Evolutionary conservation across 106 monocot genomes (phyloP).

Genomic region (Dactylorhiza incarnata): DNA sequence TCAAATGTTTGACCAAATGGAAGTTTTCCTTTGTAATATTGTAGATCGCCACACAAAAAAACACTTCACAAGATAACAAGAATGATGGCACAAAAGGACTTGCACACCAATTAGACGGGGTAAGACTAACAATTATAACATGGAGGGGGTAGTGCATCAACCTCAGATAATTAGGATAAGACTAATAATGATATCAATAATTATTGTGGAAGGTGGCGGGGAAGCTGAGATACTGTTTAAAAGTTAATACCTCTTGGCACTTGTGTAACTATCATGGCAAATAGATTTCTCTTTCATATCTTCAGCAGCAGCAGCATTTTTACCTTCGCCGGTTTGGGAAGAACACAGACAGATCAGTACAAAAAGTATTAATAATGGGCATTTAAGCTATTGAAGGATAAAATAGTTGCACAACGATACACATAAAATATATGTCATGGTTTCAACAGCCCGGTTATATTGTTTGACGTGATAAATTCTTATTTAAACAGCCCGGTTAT

Average conservation of each 20-base stretch:
- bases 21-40: no score
- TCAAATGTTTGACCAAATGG: no score
- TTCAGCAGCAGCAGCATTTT: conserved; percentile 45
- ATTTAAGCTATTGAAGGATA: no score
- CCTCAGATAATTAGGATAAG: not conserved
- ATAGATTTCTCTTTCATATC: conserved; percentile 28
- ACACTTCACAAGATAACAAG: no score
- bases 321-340: conserved; percentile 28
- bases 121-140: not conserved
- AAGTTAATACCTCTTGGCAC: conserved; percentile 30
- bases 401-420: no score
- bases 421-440: no score
- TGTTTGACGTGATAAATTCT: no score
- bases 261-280: conserved; percentile 21
- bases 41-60: no score
- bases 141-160: not conserved
- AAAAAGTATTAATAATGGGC: no score
- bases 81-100: not conserved
- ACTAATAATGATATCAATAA: not conserved
- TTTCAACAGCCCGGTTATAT: no score
- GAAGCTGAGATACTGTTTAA: not conserved
- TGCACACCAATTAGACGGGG: not conserved
- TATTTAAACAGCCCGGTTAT: no score
- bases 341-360: not conserved
- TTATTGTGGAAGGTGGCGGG: no score